These are phyloP conservation scores for Russula sp. DNA, from an alignment of 768 basidiomycete species.

Conservation along the genomic window DNA sequence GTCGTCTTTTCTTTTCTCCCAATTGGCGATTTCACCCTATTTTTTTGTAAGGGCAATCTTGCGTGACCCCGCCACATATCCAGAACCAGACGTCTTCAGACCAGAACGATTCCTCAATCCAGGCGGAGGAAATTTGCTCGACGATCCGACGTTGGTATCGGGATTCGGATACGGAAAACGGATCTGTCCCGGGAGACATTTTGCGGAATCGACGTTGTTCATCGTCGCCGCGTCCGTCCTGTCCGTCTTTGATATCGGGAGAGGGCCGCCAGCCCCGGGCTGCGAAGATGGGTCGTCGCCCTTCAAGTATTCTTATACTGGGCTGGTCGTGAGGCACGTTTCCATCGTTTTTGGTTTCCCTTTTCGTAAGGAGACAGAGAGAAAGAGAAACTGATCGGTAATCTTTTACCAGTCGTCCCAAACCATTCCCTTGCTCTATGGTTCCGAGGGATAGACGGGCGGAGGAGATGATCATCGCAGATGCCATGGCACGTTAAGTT, in stretches of 20 bases:
- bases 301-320: not conserved
- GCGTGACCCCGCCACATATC: too few relatives aligned
- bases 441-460: not conserved
- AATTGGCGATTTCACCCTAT: not conserved
- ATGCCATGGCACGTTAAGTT: too few relatives aligned
- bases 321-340: not conserved
- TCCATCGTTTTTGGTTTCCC: too few relatives aligned
- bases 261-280: not conserved
- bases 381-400: not conserved
- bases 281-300: not conserved
- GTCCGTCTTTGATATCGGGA: not conserved
- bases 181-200: too few relatives aligned
- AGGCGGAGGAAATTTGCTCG: constrained; percentile 24
- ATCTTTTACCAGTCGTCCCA: not conserved
- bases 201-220: too few relatives aligned
- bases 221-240: constrained; percentile 1
- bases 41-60: too few relatives aligned
- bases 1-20: not conserved
- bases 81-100: too few relatives aligned
- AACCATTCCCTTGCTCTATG: not conserved
- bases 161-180: too few relatives aligned
- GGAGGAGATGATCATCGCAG: not conserved
- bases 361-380: too few relatives aligned
- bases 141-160: constrained; percentile 23
- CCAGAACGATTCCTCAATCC: too few relatives aligned